phyloP scores from a whole-genome alignment of 1,139 yeast species.

The Pichia sp. region DNA sequence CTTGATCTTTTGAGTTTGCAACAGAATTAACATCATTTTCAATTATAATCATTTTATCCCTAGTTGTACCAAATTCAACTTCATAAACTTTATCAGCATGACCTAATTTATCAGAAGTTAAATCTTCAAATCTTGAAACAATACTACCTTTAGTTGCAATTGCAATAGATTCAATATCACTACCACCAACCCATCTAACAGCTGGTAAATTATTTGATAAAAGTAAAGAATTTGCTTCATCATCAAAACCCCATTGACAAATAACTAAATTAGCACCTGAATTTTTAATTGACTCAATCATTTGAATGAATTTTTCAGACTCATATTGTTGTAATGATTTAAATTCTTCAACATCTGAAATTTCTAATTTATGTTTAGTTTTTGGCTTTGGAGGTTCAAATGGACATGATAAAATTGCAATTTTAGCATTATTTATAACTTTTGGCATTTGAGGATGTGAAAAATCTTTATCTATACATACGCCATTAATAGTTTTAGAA shows the following conservation, averaged over 20 bases:
- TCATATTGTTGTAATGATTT: constrained; percentile 85
- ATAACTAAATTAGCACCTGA: constrained; percentile 96
- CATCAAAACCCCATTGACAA: constrained; percentile 99
- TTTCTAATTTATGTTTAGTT: constrained; percentile 95
- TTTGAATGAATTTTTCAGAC: constrained; percentile 81
- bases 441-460: constrained; percentile 99
- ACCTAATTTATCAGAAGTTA: constrained; percentile 77
- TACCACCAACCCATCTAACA: constrained; percentile 98
- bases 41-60: constrained; percentile 91
- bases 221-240: constrained; percentile 93
- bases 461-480: constrained; percentile 89
- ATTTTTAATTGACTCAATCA: constrained; percentile 80
- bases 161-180: constrained; percentile 91
- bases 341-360: constrained; percentile 87
- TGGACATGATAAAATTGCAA: constrained; percentile 96
- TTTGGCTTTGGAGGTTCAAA: constrained; percentile 99
- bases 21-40: constrained; percentile 84
- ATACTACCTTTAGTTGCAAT: constrained; percentile 97
- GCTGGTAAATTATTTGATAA: constrained; percentile 88
- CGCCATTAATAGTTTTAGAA: constrained; percentile 81
- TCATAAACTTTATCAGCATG: constrained; percentile 81
- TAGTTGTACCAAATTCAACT: constrained; percentile 91
- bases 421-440: constrained; percentile 67
- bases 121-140: constrained; percentile 94
- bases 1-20: constrained; percentile 30